phyloP scores from a whole-genome alignment of 2,329 filamentous ascomycete species.

The Pseudogymnoascus sp. region DNA sequence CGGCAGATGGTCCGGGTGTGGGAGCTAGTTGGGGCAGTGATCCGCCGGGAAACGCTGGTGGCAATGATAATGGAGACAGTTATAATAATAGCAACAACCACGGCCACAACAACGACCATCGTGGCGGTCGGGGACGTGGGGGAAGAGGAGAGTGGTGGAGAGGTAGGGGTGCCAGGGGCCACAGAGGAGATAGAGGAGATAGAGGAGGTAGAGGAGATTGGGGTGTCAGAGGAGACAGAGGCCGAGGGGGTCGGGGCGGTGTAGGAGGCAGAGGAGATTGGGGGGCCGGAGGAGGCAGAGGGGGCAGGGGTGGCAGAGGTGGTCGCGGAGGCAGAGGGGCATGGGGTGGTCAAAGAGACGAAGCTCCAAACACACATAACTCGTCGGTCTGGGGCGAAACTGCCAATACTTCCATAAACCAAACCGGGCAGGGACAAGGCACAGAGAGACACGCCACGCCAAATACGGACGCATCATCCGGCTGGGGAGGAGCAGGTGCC shows the following conservation, averaged over 20 bases:
- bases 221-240: neutral
- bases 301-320: neutral
- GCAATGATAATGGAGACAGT: neutral
- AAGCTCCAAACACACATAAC: neutral
- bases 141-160: neutral
- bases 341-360: neutral
- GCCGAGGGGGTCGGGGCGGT: neutral
- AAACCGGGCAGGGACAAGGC: neutral
- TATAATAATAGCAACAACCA: neutral
- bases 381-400: neutral
- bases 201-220: neutral
- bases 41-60: neutral
- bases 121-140: neutral
- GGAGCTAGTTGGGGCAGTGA: neutral
- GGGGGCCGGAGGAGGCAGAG: neutral
- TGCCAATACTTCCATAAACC: neutral
- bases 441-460: neutral
- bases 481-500: neutral
- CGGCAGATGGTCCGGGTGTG: neutral
- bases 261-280: neutral
- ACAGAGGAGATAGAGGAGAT: neutral
- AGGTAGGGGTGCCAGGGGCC: neutral
- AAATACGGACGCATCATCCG: neutral
- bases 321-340: neutral
- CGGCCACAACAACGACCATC: neutral